Base-by-base conservation (phyloP, 2,329 filamentous ascomycete genomes). In the Epichloe hybrida region DNA sequence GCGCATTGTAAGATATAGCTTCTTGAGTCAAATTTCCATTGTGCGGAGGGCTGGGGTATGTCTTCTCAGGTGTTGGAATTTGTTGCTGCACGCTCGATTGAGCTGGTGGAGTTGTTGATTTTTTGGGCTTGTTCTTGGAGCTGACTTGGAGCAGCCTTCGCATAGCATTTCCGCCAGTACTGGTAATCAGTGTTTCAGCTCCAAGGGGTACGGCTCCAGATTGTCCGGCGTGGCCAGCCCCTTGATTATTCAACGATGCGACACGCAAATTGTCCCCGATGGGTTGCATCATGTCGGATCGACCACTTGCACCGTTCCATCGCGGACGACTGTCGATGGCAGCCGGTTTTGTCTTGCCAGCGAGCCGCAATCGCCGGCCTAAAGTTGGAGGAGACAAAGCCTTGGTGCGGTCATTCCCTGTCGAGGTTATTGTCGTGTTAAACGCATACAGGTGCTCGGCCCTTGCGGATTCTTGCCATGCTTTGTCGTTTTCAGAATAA, bases 231-330 rank as follows among this genome's bases (percentile, higher is more conserved):
- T 58, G 59, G 8, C 61, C 61, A 48, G 58, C 59, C 37, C 70
- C 68, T 58, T 71, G 77, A 59, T 65, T 71, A 59, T 66, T 74
- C 41, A 84, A 65, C n/a, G 80, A 77, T 52, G 75, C 67, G 13
- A 74, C 75, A 52, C 71, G 68, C 41, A 69, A 69, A 37, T 79
- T 77, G 61, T 87, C 83, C 59, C 72, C 75, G 38, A 87, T 75
- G 3, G 84, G 81, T 43, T 75, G 74, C 36, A 86, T 75, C 51
- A 87, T 72, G 37, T 77, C 71, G 41, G 75, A 74, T 56, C 85
- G 78, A 31, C 86, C 86, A 62, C 81, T 88, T 38, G 81, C 80
- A 17, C 85, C 85, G 58, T 81, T 83, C 86, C 86, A 89, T 52
- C 81, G 73, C 5, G 81, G 79, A 21, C 73, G 71, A 48, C 61